Evolutionary conservation across 192 early-diverging fungal genomes (phyloP), one percentile per base, ranked within the genome.

Genomic region (Rhizoclosmatium globosum): DNA sequence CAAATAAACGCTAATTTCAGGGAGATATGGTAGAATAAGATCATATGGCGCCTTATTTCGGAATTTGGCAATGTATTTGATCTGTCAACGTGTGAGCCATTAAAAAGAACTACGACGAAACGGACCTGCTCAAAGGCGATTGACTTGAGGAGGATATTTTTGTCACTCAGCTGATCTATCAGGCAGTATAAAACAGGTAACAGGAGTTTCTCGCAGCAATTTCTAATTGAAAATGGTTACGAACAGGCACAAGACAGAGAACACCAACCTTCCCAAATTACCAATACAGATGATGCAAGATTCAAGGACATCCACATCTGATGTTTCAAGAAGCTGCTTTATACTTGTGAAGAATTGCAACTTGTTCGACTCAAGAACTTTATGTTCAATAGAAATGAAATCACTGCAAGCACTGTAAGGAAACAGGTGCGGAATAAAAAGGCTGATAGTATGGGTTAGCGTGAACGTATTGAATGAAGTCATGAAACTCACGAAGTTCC

Each of bases 1-100:
- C 23, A 82, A 39, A 41, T 82, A 85, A 3, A 79, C 48, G 47
- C 79, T 79, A 59, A 85, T 31, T 42, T 59, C 59, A 3, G 42
- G 11, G 4, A 68, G 68, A 58, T 75, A 80, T 1, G 83, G 83
- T 31, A 19, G 46, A 17, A 85, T 53, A 13, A 85, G 57, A 4
- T 81, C 59, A 17, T 47, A 19, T 13, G 68, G 15, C 15, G 76
- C 44, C 45, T 77, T 84, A 31, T 57, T 50, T 21, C 68, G 73
- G 17, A 43, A 48, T 77, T 74, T 68, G 15, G 79, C 71, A 39
- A 81, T 70, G 21, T 31, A 62, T 45, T 70, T 58, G 17, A 80
- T 45, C 77, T 70, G 3, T 4, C 7, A 62, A 19, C 7, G 38
- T 19, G 6, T 62, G 7, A 68, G 17, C 7, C 23, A 39, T 6